Evolutionary conservation across 2,329 filamentous ascomycete species (phyloP).

Genomic region (Aspergillus neotritici): DNA sequence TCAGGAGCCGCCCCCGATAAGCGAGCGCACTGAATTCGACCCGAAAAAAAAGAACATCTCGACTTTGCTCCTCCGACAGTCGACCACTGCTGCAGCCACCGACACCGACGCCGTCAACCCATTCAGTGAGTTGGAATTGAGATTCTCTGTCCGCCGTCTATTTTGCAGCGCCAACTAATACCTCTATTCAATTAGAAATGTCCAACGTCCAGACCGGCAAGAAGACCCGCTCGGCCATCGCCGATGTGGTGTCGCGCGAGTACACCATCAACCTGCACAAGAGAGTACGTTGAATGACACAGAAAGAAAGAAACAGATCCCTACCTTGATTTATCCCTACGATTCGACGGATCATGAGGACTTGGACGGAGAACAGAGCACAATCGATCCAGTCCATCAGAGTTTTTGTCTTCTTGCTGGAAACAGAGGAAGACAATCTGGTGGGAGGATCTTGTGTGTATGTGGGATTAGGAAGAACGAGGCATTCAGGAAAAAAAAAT

Average conservation of each 20-base stretch:
- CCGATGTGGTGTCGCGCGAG: conserved; percentile 98
- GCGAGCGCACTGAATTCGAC: conserved; percentile 34
- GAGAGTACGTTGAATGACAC: conserved; percentile 65
- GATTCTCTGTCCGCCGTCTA: neutral
- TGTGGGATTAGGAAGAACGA: conserved; percentile 2
- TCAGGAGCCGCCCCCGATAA: conserved; percentile 24
- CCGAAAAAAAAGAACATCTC: conserved; percentile 23
- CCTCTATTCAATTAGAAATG: conserved; percentile 48
- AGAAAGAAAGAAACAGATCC: conserved; percentile 3
- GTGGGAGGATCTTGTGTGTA: neutral
- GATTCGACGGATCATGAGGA: conserved; percentile 10
- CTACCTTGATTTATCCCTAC: conserved; percentile 1
- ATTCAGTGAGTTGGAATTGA: conserved; percentile 29
- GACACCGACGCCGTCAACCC: conserved; percentile 31
- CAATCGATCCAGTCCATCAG: neutral
- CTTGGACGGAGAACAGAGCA: conserved; percentile 33
- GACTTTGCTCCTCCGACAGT: conserved; percentile 22
- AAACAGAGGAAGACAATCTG: conserved; percentile 5
- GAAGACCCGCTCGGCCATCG: conserved; percentile 87
- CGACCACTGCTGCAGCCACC: conserved; percentile 36
- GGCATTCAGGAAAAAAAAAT: neutral
- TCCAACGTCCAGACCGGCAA: conserved; percentile 62
- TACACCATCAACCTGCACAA: conserved; percentile 99
- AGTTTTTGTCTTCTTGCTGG: neutral
- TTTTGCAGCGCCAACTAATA: neutral